phyloP scores from a whole-genome alignment of 2,329 filamentous ascomycete genomes.

The Alternaria longipes region DNA sequence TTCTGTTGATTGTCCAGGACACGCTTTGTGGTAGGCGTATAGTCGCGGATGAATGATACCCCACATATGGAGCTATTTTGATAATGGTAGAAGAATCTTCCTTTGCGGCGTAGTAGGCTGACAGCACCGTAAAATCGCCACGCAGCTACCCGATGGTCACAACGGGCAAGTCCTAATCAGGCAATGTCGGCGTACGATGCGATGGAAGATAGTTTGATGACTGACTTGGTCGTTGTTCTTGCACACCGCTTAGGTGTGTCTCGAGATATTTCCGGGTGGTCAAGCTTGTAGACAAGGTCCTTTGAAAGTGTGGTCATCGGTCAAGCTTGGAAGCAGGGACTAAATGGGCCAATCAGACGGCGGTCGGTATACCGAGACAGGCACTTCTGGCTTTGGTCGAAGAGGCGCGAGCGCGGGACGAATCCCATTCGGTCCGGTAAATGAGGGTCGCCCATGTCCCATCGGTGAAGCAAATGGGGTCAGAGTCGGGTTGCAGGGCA shows the following conservation, averaged over 20 bases:
- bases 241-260: constrained; percentile 12
- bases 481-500: constrained; percentile 11
- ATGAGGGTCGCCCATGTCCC: constrained; percentile 9
- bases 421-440: constrained; percentile 14
- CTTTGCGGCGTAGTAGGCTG: constrained; percentile 7
- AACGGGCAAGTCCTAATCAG: constrained; percentile 10
- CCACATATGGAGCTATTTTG: constrained; percentile 7
- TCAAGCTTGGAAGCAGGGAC: constrained; percentile 6
- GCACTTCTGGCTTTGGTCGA: background rate
- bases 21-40: background rate
- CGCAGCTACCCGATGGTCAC: constrained; percentile 13
- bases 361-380: constrained; percentile 11
- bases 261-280: constrained; percentile 4
- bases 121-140: constrained; percentile 10
- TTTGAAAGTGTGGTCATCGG: constrained; percentile 7
- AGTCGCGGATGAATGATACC: background rate
- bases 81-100: constrained; percentile 4
- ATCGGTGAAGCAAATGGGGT: constrained; percentile 17
- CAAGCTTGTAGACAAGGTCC: constrained; percentile 14
- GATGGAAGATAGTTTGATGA: constrained; percentile 8
- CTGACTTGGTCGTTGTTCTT: constrained; percentile 2
- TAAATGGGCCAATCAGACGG: constrained; percentile 8
- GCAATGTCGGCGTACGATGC: constrained; percentile 5
- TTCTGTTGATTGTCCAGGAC: constrained; percentile 1
- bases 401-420: constrained; percentile 9